Percentiles rank a stretch among this genome's conserved stretches.
Evolutionary conservation across 441 rosid genomes (phyloP).

Genomic region (Populus hybrid): DNA sequence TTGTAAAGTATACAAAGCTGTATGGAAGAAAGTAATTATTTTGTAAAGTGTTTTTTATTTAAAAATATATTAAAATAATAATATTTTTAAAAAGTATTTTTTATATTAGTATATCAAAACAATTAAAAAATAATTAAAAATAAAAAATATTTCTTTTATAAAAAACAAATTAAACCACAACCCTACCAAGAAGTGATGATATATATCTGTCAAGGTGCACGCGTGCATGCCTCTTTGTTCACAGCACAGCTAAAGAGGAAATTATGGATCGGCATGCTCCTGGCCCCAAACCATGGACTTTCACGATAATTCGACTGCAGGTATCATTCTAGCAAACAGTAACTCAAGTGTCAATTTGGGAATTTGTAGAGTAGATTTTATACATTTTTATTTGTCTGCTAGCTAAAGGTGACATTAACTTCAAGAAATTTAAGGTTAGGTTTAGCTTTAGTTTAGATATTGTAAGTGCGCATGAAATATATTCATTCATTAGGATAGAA

Average conservation of each 20-base stretch:
- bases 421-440: neutral
- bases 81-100: no score
- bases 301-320: neutral
- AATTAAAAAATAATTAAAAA: no score
- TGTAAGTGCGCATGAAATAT: neutral
- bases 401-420: neutral
- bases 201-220: neutral
- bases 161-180: no score
- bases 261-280: neutral
- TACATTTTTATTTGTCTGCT: neutral
- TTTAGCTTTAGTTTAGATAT: neutral
- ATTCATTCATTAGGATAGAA: no score
- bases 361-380: neutral
- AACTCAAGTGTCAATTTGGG: neutral
- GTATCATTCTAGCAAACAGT: neutral
- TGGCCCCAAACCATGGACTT: neutral
- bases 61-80: no score
- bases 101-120: no score
- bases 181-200: no score
- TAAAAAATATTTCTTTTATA: no score
- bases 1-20: no score
- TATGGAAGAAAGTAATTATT: no score
- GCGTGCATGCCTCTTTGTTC: neutral
- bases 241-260: neutral
- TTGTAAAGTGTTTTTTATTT: no score